Evolutionary conservation across 129 eudicot species (phyloP).

Genomic region (Escallonia herrerae): DNA sequence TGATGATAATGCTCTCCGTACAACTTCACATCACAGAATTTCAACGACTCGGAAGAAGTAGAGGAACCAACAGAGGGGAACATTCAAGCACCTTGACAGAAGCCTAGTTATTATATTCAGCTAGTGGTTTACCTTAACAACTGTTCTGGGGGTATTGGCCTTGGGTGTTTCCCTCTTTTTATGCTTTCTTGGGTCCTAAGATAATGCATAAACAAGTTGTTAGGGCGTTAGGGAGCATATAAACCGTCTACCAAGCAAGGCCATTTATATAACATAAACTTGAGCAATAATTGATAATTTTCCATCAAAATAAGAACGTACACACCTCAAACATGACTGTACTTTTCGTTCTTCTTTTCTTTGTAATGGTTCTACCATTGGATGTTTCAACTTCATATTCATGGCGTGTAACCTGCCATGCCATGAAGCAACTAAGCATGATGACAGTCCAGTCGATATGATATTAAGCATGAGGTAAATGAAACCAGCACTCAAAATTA

Average conservation of each 20-base stretch:
- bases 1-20: too few species aligned
- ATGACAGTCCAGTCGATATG: neutral
- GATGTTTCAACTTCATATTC: constrained; percentile 93
- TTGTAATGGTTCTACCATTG: constrained; percentile 73
- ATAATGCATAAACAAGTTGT: neutral
- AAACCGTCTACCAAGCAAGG: constrained; percentile 15
- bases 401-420: constrained; percentile 71
- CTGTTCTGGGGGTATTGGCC: constrained; percentile 54
- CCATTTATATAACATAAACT: neutral
- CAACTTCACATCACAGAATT: too few species aligned
- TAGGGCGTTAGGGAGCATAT: constrained; percentile 1
- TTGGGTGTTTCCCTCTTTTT: constrained; percentile 55
- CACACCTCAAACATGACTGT: constrained; percentile 96
- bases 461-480: neutral
- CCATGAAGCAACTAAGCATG: neutral
- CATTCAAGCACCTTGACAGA: too few species aligned
- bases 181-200: constrained; percentile 65
- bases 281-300: neutral
- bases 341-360: constrained; percentile 78
- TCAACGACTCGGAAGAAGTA: too few species aligned
- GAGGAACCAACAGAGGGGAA: too few species aligned
- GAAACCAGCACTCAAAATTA: neutral
- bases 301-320: constrained; percentile 4
- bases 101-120: too few species aligned
- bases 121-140: constrained; percentile 37